These are phyloP conservation scores for Pseudogymnoascus verrucosus DNA, from an alignment of 2,329 filamentous ascomycete genomes.

Conservation along the genomic window DNA sequence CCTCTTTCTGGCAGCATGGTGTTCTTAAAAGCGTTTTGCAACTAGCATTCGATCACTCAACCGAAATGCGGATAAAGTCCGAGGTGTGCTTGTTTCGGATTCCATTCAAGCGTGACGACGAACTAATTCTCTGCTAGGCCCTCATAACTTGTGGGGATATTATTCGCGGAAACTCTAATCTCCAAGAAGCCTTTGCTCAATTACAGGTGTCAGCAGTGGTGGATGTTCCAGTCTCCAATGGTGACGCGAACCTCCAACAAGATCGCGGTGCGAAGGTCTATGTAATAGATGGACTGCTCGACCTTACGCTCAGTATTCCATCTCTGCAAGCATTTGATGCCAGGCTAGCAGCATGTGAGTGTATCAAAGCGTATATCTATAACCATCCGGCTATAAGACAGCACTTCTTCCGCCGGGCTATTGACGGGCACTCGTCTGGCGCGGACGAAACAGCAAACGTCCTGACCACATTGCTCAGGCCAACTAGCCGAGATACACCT, in stretches of 20 bases:
- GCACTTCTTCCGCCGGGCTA: conserved; percentile 82
- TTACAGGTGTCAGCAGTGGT: conserved; percentile 64
- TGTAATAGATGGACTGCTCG: conserved; percentile 87
- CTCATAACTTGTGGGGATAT: conserved; percentile 79
- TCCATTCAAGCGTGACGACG: neutral
- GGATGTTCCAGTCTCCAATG: conserved; percentile 32
- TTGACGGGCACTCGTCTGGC: conserved; percentile 73
- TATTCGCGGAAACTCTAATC: conserved; percentile 67
- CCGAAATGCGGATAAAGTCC: conserved; percentile 70
- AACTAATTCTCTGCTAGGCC: conserved; percentile 43
- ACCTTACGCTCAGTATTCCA: conserved; percentile 66
- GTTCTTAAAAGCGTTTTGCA: conserved; percentile 72
- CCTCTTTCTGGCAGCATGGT: conserved; percentile 75
- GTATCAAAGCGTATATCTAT: conserved; percentile 86
- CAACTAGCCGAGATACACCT: conserved; percentile 50
- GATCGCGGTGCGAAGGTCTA: conserved; percentile 61
- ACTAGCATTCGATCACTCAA: conserved; percentile 67
- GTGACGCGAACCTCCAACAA: conserved; percentile 29
- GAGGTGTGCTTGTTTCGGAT: conserved; percentile 46
- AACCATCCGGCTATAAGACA: conserved; percentile 71
- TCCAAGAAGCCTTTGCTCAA: conserved; percentile 87
- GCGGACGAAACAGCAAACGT: conserved; percentile 82
- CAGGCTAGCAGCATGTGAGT: conserved; percentile 77
- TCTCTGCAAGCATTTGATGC: conserved; percentile 65
- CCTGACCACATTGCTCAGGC: conserved; percentile 69